Conservation (phyloP, 2,329 filamentous ascomycete genomes). For the Venturia asperata region DNA sequence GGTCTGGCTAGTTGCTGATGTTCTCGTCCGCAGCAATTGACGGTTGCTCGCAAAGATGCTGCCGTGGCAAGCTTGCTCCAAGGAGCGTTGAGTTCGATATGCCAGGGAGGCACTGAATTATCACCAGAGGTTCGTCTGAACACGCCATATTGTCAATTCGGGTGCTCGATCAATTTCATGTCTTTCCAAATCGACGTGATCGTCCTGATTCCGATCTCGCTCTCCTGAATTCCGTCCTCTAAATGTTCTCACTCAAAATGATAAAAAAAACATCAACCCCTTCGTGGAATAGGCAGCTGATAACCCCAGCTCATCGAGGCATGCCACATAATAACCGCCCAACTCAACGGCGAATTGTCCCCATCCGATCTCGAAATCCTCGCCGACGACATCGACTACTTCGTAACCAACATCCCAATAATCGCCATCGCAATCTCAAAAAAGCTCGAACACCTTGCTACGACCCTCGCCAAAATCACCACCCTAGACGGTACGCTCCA, state of each 20-base stretch:
- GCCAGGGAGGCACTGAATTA: slow-evolving; percentile 31
- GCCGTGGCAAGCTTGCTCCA: slow-evolving; percentile 32
- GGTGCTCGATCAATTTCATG: background rate
- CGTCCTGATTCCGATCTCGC: background rate
- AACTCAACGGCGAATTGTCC: slow-evolving; percentile 33
- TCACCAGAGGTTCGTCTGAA: slow-evolving; percentile 31
- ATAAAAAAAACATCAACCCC: background rate
- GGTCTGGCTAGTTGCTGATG: slow-evolving; percentile 1
- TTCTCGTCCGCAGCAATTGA: slow-evolving; percentile 31
- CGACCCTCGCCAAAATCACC: slow-evolving; percentile 4
- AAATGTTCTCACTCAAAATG: background rate
- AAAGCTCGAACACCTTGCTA: background rate
- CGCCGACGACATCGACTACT: slow-evolving; percentile 33
- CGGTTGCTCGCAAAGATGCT: slow-evolving; percentile 29
- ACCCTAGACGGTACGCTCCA: background rate
- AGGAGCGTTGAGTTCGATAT: slow-evolving; percentile 30
- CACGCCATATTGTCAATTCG: background rate
- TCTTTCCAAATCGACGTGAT: background rate
- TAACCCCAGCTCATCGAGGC: slow-evolving; percentile 34
- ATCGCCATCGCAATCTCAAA: slow-evolving; percentile 16
- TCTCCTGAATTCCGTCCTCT: background rate
- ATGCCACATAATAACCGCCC: slow-evolving; percentile 37
- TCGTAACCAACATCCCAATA: slow-evolving; percentile 28
- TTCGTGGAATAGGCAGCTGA: background rate
- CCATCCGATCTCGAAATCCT: slow-evolving; percentile 35